Base-by-base conservation (phyloP, 1,139 yeast species). In the Pichia sorboxylosa region DNA sequence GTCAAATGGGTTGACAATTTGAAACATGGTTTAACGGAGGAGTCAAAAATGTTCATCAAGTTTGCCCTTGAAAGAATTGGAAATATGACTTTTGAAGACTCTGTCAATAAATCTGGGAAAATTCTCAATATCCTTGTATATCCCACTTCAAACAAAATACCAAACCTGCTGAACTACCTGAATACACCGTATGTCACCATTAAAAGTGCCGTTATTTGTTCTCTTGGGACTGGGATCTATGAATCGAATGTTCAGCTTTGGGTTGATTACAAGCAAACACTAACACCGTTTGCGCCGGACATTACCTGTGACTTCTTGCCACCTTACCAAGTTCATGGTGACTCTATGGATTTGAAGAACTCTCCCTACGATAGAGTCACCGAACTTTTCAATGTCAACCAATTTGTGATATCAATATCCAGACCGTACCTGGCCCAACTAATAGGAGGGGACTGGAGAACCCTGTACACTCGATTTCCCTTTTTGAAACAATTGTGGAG, bases 101-200 rank as follows among this genome's bases (percentile, higher is more conserved):
- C 97, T 0, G 84, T 80, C 52, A 68, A 81, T 44, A 74, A 78
- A 38, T 84, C 96, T 0, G 84, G 85, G 28, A 73, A 84, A 44
- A 75, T 85, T 1, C 62, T 90, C 33, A 90, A 87, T 52, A 79
- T 90, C 31, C 83, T 92, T 2, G 83, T 90, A 3, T 92, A 90
- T 43, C 92, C 96, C 3, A 77, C 93, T 0, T 76, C 73, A 42
- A 69, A 64, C 33, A 66, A 70, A 8, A 58, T 83, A 7, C 94
- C 95, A 0, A 68, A 84, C n/a, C 62, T 90, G 34, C 59, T 90
- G 30, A 90, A 92, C 53, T 87, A 87, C 50, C 74, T 90, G 27
- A 85, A 97, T 0, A 81, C 97, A 0, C 98, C 99, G 1, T 87
- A 90, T 54, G 92, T 85, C 8, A 72, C 87, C 6, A 80, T 90